Evolutionary conservation across 306 rosid species (phyloP), one percentile per base, ranked within the genome.

Genomic region (Cajanus cajan): DNA sequence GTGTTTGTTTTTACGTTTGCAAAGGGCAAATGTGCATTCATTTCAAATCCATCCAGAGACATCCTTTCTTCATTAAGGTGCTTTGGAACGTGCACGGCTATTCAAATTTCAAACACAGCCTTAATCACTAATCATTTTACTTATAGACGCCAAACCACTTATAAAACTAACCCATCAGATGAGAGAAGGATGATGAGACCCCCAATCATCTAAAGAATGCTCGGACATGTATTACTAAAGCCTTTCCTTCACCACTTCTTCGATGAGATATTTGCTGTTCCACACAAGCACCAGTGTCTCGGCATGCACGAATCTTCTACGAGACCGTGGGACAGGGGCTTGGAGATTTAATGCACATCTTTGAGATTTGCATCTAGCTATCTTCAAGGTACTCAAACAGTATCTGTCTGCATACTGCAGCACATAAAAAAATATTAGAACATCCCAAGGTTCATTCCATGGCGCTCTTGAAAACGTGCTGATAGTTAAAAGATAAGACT

Each of bases 221-320:
- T 33, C 40, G 11, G 4, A 36, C 63, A 18, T 22, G 58, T 0
- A 66, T 47, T 16, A 71, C 79, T 67, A 76, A 45, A 93, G 85
- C 51, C 94, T 89, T 82, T 93, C 98, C 86, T 87, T 89, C 78
- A 91, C 94, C 52, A 89, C 87, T 33, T 87, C 78, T 71, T 86
- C 79, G 55, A 72, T 40, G 57, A 88, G 87, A 54, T 74, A 78
- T 73, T 65, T 64, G 80, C 91, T 80, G 88, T 86, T 85, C 94
- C 96, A 86, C 80, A 85, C 89, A 43, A 85, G 63, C 37, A 90
- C 88, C 59, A 89, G 86, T 0, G 94, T 90, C 73, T 89, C 94
- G 41, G 84, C 76, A 78, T 93, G 98, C 67, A 93, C 88, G 10
- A 84, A 78, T 76, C 82, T 77, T 69, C 81, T 57, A 7, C 59